phyloP scores from a whole-genome alignment of 1,284 basidiomycete genomes.

The Irpex rosettiformis region DNA sequence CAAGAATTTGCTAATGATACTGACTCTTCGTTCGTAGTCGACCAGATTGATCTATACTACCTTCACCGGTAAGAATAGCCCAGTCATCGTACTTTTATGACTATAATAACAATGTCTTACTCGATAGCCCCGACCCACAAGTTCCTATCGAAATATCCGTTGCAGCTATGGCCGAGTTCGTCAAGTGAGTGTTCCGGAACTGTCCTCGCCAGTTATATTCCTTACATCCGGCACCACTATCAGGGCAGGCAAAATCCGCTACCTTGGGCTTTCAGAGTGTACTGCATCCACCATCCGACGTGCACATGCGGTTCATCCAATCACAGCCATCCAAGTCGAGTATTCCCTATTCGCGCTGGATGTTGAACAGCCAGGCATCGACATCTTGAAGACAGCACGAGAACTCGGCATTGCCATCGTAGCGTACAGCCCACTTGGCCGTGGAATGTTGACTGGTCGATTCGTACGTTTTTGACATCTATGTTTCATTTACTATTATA shows the following conservation, averaged over 20 bases:
- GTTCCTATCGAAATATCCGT: constrained; percentile 33
- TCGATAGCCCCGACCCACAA: constrained; percentile 23
- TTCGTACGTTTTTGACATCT: constrained; percentile 23
- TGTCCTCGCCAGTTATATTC: not conserved
- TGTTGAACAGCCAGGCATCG: constrained; percentile 27
- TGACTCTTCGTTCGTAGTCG: constrained; percentile 12
- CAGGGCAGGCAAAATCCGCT: constrained; percentile 37
- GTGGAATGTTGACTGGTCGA: constrained; percentile 37
- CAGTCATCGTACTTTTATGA: too few species aligned
- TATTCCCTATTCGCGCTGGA: constrained; percentile 40
- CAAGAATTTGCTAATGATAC: constrained; percentile 2
- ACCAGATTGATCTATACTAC: constrained; percentile 38
- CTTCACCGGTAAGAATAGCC: constrained; percentile 32
- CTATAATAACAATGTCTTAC: too few species aligned
- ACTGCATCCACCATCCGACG: constrained; percentile 38
- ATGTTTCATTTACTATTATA: not conserved
- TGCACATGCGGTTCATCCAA: constrained; percentile 36
- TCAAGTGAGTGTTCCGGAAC: constrained; percentile 22
- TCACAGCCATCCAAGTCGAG: constrained; percentile 42
- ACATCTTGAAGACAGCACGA: constrained; percentile 26
- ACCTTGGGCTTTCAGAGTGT: constrained; percentile 42
- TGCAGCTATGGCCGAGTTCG: constrained; percentile 31
- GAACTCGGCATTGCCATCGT: constrained; percentile 33
- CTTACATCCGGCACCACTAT: not conserved
- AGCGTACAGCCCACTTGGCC: constrained; percentile 40